Evolutionary conservation across 805 yeast species (phyloP), one percentile per base, ranked within the genome.

Genomic region (Kazachstania psychrophila): DNA sequence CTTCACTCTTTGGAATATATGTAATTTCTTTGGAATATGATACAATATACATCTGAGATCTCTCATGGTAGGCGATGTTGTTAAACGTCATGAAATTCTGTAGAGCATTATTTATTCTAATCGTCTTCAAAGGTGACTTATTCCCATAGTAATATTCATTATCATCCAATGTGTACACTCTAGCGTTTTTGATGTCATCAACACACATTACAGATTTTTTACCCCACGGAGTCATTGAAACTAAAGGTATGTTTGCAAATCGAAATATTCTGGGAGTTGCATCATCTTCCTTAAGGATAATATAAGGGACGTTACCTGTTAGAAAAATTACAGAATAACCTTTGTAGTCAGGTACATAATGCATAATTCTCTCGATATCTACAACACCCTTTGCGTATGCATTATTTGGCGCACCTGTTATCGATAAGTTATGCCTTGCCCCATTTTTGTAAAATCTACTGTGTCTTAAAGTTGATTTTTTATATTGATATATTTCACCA

Each of bases 351-450:
- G 73, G 68, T 42, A 81, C 60, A 53, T 77, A 69, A 38, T 75
- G 72, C 59, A 79, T 62, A 41, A 75, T 72, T 57, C 92, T 70
- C 56, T 83, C 94, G 31, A 81, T 70, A 5, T 68, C 1, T 79
- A 80, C 42, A 43, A 58, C 60, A 29, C 84, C 84, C 40, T 72
- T 68, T 1, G 82, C 69, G 48, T 76, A 79, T 1, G 88, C 81
- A 55, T 81, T 81, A 38, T 75, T 80, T 1, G 92, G 89, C 0
- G 89, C 92, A 38, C 94, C 94, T 1, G 85, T 75, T 9, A 79
- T 68, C 4, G 68, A 56, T 15, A 66, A 44, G 46, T 68, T 61
- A 28, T 49, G 50, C 57, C 68, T 13, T 2, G 36, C 16, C 3
- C 44, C 28, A 36, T 46, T 46, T 28, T 49, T 48, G 33, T 38